phyloP scores from a whole-genome alignment of 352 stramenopile species.

The Pythium scleroteichum region DNA sequence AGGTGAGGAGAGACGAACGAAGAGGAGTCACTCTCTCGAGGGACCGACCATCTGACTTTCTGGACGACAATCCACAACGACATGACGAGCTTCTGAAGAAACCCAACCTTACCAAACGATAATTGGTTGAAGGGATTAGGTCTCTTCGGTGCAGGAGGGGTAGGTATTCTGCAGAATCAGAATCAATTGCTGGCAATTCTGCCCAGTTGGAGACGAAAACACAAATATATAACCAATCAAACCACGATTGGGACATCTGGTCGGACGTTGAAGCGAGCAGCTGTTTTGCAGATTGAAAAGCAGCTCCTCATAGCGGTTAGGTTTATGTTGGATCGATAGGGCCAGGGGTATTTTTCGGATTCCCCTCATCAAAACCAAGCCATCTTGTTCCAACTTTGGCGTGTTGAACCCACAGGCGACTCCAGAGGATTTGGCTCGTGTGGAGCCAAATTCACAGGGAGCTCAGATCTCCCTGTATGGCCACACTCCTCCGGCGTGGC shows the following conservation, averaged over 20 bases:
- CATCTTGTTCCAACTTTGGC: too few relatives aligned
- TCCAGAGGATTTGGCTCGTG: too few relatives aligned
- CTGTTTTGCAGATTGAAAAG: background rate
- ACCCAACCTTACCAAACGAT: background rate
- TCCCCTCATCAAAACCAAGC: too few relatives aligned
- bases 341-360: too few relatives aligned
- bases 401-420: too few relatives aligned
- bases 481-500: too few relatives aligned
- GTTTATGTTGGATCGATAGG: background rate
- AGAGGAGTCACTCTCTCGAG: conserved; percentile 5
- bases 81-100: conserved; percentile 15
- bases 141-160: background rate
- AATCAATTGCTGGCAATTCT: conserved; percentile 17
- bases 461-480: too few relatives aligned
- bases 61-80: conserved; percentile 7
- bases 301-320: background rate
- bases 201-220: background rate
- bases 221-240: conserved; percentile 3
- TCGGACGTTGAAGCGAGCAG: background rate
- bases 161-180: conserved; percentile 11
- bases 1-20: conserved; percentile 6
- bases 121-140: conserved; percentile 23
- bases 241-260: conserved; percentile 5
- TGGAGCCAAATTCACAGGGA: too few relatives aligned
- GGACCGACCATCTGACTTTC: conserved; percentile 19